These are phyloP conservation scores for Tuber calosporum DNA, from an alignment of 495 filamentous ascomycete species.

Conservation along the genomic window DNA sequence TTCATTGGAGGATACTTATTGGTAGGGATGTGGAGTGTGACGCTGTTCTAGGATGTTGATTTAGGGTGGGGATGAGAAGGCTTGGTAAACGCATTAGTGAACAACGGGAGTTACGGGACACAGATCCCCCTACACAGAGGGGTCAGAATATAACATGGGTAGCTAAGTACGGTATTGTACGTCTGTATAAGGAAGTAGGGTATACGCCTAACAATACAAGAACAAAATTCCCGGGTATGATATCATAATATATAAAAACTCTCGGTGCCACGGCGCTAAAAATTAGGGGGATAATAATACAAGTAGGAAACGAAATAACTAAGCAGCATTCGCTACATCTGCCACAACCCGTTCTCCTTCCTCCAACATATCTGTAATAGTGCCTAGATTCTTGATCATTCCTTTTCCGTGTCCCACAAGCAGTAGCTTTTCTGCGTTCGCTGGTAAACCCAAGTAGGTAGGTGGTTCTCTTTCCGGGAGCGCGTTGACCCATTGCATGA, in stretches of 20 bases:
- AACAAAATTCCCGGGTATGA: background rate
- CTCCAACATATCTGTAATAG: constrained; percentile 76
- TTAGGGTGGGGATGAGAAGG: background rate
- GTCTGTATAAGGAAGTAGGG: background rate
- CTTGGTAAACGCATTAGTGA: background rate
- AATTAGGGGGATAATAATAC: constrained; percentile 3
- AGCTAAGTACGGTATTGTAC: background rate
- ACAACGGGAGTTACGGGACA: too few species aligned
- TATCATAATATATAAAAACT: too few species aligned
- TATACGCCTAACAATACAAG: background rate
- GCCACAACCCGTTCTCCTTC: constrained; percentile 88
- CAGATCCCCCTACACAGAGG: background rate
- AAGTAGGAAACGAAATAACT: constrained; percentile 23
- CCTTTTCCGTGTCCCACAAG: constrained; percentile 80
- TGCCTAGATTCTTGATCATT: constrained; percentile 75
- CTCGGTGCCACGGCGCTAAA: background rate
- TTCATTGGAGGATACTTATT: background rate
- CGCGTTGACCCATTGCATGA: constrained; percentile 82
- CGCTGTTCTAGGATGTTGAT: background rate
- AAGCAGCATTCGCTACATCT: constrained; percentile 46
- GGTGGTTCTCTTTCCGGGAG: constrained; percentile 94
- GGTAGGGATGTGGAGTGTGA: background rate
- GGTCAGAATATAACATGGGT: background rate
- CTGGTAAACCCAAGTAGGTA: constrained; percentile 90
- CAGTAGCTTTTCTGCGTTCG: constrained; percentile 93